Evolutionary conservation across 2,329 filamentous ascomycete species (phyloP), one percentile per base, ranked within the genome.

Genomic region (Beauveria medogensis): DNA sequence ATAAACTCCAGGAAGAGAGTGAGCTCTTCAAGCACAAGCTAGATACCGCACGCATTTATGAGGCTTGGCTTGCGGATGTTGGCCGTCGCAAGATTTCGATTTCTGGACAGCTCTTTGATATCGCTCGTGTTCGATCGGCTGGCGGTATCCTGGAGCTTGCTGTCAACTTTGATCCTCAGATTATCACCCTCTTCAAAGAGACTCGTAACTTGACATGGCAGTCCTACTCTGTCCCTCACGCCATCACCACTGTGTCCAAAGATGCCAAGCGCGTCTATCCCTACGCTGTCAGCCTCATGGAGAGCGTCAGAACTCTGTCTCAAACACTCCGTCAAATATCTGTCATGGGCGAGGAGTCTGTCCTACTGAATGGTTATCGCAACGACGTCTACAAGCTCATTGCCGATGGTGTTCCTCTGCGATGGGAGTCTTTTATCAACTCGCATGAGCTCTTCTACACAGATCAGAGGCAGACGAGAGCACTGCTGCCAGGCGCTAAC

Each of bases 241-340:
- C 90, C 16, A 91, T 99, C 69, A 95, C 89, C 74, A 97, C 91
- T 65, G 91, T 96, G 59, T 96, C 95, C 1, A 99, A 97, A 74
- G 94, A 99, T 72, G 95, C 94, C n/a, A 96, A 97, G 75, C 86
- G 94, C 58, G 94, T 99, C 4, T 99, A 99, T 68, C 94, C 94
- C 0, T 99, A 95, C 70, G 94, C 95, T 26, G 92, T 99, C 65
- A 97, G 92, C 70, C 77, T 99, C 66, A 99, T 99, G 92, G 94
- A 99, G 76, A 97, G 92, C 69, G 91, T 97, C n/a, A 85, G 92
- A 62, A 97, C 92, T 0, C 88, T 96, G 65, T 84, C 91, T 2
- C 93, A 97, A 74, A 97, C 92, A 0, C 88, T 89, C 67, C 87
- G 91, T 34, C 86, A 90, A 55, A 95, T 99, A 63, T 80, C 85